These are phyloP conservation scores for Alnus rubra DNA, from an alignment of 306 rosid genomes.

Conservation along the genomic window DNA sequence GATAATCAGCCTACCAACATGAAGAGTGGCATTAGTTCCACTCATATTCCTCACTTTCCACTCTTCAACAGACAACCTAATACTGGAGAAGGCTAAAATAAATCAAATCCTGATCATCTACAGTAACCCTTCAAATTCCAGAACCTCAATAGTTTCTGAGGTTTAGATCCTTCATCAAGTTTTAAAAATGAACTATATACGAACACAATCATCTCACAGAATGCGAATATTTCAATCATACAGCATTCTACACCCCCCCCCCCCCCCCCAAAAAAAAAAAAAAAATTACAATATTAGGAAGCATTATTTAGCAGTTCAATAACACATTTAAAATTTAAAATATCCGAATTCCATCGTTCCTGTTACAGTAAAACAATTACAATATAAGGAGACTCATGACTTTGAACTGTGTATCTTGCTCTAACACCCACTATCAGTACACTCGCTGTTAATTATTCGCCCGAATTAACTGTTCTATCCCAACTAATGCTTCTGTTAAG, in stretches of 20 bases:
- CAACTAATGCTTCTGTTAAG: not conserved
- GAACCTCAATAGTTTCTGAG: too few species aligned
- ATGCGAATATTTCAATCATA: too few species aligned
- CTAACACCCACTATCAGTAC: not conserved
- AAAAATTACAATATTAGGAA: not conserved
- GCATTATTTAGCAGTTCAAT: not conserved
- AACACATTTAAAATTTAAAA: not conserved
- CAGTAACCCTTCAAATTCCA: too few species aligned
- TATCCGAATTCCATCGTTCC: not conserved
- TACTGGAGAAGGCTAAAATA: too few species aligned
- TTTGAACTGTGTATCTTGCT: not conserved
- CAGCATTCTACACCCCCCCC: not conserved
- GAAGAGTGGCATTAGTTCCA: not conserved
- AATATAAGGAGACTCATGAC: not conserved
- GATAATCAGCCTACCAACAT: not conserved
- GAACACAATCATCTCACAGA: too few species aligned
- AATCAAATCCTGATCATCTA: too few species aligned
- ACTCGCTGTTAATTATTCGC: not conserved
- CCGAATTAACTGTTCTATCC: not conserved
- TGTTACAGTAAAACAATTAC: not conserved
- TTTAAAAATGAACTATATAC: too few species aligned
- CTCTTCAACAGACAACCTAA: too few species aligned
- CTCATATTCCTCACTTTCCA: too few species aligned
- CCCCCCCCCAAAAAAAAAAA: too few species aligned
- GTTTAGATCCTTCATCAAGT: too few species aligned